Base-by-base conservation (phyloP, 2,329 filamentous ascomycete species). In the Pestalotiopsis sp. region DNA sequence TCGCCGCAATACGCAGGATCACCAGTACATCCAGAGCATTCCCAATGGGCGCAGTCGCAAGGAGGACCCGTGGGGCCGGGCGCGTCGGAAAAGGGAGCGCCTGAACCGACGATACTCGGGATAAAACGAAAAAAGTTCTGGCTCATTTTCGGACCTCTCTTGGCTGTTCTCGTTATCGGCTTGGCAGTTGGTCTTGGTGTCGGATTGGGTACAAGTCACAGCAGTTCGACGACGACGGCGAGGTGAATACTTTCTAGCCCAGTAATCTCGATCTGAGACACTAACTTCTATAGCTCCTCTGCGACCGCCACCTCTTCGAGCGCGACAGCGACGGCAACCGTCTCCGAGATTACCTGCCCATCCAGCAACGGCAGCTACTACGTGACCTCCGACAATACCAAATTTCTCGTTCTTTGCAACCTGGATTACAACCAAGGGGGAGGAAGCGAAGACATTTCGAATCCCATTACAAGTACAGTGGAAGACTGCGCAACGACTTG, bases 351-450 rank as follows among this genome's bases (percentile, higher is more conserved):
- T 4, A 60, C 65, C 5, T 82, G 80, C 62, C 80, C 80, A 1
- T 12, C 56, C 14, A 73, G 76, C 69, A 82, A 82, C 72, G 72
- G 75, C 40, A 81, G 79, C 5, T 70, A 77, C n/a, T 81, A 79
- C 71, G 63, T 72, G 27, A 62, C 66, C 11, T 27, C 66, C 1
- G 64, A 70, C 27, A 60, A 71, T 36, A 73, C 73, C 41, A 71
- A 70, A 20, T 81, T 75, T 70, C 56, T 78, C 1, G 69, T 81
- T 6, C 69, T 81, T 9, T 82, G 80, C 70, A 76, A 78, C 20
- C 68, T 76, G 36, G 80, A 82, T 71, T 82, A 81, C 74, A 77
- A 76, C 71, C 72, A 70, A 41, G 68, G 62, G 17, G 68, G 70
- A 31, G 79, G 78, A 5, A 74, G 77, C 2, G 65, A 65, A 6